Conservation (phyloP, 2,329 filamentous ascomycete species). For the Colletotrichum eleusines region DNA sequence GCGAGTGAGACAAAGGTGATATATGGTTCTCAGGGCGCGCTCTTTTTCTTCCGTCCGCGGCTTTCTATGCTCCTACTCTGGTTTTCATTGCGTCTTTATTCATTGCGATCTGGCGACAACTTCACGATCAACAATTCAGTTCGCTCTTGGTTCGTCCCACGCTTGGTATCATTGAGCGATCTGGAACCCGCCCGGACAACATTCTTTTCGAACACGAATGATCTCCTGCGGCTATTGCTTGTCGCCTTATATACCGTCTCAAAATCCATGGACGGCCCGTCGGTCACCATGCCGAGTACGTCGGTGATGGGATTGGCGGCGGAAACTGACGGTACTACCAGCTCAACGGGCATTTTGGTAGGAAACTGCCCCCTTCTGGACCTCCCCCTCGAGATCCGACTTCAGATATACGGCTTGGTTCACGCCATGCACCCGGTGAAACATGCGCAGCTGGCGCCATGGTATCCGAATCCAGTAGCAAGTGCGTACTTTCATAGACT, state of each 20-base stretch:
- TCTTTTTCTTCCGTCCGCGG: not conserved
- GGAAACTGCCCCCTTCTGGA: conserved; percentile 48
- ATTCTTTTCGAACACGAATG: not conserved
- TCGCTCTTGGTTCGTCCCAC: not conserved
- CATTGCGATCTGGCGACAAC: not conserved
- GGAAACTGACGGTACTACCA: not conserved
- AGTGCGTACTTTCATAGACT: conserved; percentile 49
- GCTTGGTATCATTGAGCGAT: conserved; percentile 5
- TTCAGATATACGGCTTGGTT: conserved; percentile 60
- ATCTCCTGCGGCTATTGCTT: conserved; percentile 1
- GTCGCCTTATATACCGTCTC: not conserved
- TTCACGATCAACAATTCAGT: not conserved
- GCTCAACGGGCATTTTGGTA: not conserved
- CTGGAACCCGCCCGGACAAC: not conserved
- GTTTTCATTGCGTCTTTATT: not conserved
- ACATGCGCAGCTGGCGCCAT: conserved; percentile 55
- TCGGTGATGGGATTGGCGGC: not conserved
- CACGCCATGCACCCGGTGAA: conserved; percentile 53
- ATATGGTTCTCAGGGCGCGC: conserved; percentile 2
- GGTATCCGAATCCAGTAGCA: conserved; percentile 53
- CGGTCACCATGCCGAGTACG: not conserved
- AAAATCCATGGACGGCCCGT: not conserved
- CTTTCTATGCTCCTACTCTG: not conserved
- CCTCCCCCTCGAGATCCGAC: conserved; percentile 59
- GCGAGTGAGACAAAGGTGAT: not conserved